A percentile compares a stretch with the other conserved stretches of the same genome.
These are phyloP conservation scores for Coemansia sp. DNA, from an alignment of 192 early-diverging fungal species.

Conservation along the genomic window DNA sequence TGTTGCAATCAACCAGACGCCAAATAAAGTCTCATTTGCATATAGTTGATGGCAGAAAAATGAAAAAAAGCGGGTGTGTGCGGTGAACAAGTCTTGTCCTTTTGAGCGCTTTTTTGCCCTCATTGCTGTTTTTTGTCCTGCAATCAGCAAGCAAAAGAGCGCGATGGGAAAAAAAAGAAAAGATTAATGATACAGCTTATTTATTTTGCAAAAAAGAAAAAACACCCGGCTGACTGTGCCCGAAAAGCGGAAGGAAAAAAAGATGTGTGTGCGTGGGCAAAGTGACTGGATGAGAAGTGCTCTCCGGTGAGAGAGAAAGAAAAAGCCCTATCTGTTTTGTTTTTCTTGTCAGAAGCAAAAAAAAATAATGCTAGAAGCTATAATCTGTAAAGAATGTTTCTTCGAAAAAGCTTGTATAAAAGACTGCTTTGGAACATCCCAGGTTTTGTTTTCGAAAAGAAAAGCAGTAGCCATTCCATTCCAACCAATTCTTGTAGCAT, in stretches of 20 bases:
- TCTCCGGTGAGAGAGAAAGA: not conserved
- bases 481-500: conserved; percentile 13
- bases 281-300: conserved; percentile 2
- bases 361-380: not conserved
- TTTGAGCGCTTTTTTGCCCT: no score
- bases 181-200: not conserved
- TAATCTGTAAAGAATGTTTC: not conserved
- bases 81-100: no score
- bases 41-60: no score
- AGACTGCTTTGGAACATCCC: not conserved
- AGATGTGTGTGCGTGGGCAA: not conserved
- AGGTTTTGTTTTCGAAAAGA: not conserved
- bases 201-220: not conserved
- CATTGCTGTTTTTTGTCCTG: no score
- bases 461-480: not conserved
- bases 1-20: no score
- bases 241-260: no score
- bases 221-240: not conserved
- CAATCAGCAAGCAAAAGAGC: not conserved
- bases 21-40: no score
- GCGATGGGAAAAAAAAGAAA: not conserved
- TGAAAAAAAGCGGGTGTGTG: no score
- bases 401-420: not conserved
- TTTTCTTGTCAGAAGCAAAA: not conserved
- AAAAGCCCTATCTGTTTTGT: not conserved